phyloP scores from a whole-genome alignment of 306 rosid species.

The Arachis stenosperma region DNA sequence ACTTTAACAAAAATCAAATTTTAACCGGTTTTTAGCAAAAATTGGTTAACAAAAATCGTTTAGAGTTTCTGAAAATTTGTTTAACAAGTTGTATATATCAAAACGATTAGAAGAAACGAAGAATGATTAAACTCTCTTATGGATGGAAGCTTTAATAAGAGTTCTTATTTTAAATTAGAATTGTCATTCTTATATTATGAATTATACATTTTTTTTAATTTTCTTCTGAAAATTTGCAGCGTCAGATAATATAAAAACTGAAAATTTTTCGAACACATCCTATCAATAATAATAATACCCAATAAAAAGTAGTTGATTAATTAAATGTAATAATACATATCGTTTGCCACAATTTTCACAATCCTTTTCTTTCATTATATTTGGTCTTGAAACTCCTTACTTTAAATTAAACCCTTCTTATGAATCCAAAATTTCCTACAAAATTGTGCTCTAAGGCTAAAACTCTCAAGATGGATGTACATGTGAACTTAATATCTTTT shows the following conservation, averaged over 20 bases:
- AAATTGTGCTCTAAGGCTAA: conserved; percentile 32
- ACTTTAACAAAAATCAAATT: no score
- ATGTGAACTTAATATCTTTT: neutral
- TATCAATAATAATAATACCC: no score
- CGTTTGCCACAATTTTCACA: neutral
- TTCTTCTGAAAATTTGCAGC: no score
- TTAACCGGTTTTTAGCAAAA: no score
- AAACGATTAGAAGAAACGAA: neutral
- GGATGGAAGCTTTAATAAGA: neutral
- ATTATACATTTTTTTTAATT: no score
- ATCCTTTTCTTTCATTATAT: neutral
- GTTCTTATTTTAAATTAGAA: neutral
- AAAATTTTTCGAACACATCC: no score
- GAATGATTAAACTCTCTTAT: conserved; percentile 4
- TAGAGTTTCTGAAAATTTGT: conserved; percentile 1
- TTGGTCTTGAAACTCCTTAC: neutral
- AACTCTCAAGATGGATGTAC: conserved; percentile 8
- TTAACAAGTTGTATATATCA: neutral
- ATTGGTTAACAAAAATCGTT: neutral
- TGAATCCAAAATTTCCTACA: conserved; percentile 36
- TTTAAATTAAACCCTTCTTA: neutral
- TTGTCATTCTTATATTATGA: no score
- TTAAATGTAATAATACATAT: no score
- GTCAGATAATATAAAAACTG: no score
- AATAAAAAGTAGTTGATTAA: neutral